Percentiles rank a stretch among this genome's conserved stretches.
Conservation (phyloP, 345 rosid species). For the Arabidopsis thaliana region TAIR10.1 NC_003075.7:15339501-15340000, state of each 20-base stretch:
- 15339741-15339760: not conserved
- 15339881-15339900: too few species aligned
- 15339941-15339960: too few species aligned
- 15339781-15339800: too few species aligned
- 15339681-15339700: not conserved
- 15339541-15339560: conserved; percentile 15
- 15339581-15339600: not conserved
- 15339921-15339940: too few species aligned
- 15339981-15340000: too few species aligned
- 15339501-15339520: conserved; percentile 65
- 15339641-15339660: conserved; percentile 30
- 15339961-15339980: too few species aligned
- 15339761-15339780: conserved; percentile 2
- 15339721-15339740: not conserved
- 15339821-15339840: too few species aligned
- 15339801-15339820: too few species aligned
- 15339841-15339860: too few species aligned
- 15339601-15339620: conserved; percentile 22
- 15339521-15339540: conserved; percentile 38
- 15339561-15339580: conserved; percentile 7
- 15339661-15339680: conserved; percentile 40
- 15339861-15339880: too few species aligned
- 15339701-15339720: conserved; percentile 2
- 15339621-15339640: conserved; percentile 36
- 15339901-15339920: too few species aligned